Conservation (phyloP, 441 rosid species). For the Macaranga tanarius region DNA sequence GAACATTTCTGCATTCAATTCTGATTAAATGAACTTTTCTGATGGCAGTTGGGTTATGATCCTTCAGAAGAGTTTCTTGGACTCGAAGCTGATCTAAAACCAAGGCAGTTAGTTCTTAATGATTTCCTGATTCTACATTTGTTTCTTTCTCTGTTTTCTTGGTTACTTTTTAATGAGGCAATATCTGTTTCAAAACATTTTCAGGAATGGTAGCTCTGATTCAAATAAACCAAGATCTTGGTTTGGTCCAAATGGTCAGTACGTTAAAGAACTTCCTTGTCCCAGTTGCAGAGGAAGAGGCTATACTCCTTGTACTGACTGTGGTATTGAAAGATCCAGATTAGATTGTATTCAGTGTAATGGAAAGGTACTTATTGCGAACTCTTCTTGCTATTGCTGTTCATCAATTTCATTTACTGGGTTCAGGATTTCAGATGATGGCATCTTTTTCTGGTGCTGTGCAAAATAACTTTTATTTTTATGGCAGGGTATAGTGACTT, state of each 20-base stretch:
- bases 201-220: constrained; percentile 48
- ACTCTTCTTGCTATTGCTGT: no score
- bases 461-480: no score
- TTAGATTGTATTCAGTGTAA: constrained; percentile 67
- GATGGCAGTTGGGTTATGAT: constrained; percentile 63
- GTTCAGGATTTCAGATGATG: background rate
- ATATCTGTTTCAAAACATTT: background rate
- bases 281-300: constrained; percentile 95
- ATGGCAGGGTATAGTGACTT: constrained; percentile 77
- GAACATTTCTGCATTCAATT: constrained; percentile 11
- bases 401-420: background rate
- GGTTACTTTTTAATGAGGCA: no score
- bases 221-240: constrained; percentile 70
- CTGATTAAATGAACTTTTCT: background rate
- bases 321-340: constrained; percentile 76
- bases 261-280: constrained; percentile 89
- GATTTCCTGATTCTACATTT: no score
- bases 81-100: constrained; percentile 54
- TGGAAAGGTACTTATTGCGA: constrained; percentile 63
- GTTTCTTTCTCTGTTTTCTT: no score
- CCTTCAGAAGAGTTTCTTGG: constrained; percentile 76
- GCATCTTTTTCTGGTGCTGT: background rate
- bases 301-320: constrained; percentile 77
- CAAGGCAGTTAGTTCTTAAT: constrained; percentile 39
- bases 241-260: constrained; percentile 95